Conservation (phyloP, 1,284 basidiomycete genomes). For the Puccinia hordei region DNA sequence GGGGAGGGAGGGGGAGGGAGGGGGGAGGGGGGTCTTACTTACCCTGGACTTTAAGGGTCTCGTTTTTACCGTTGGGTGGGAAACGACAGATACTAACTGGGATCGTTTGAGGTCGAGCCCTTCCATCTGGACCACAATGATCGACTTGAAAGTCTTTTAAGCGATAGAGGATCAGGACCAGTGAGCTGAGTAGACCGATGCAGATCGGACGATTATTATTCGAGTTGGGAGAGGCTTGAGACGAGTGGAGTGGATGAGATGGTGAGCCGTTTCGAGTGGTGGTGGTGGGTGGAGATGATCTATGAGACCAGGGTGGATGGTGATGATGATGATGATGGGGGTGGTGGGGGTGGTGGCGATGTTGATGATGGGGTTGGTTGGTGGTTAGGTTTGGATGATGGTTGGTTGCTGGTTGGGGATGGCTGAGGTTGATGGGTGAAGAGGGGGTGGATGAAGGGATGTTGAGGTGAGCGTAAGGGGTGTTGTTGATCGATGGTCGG, state of each 20-base stretch:
- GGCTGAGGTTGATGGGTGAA: conserved; percentile 17
- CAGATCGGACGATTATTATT: conserved; percentile 21
- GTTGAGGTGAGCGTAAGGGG: conserved; percentile 17
- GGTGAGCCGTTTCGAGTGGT: not conserved
- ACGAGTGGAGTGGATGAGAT: not conserved
- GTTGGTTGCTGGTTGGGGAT: too few relatives aligned
- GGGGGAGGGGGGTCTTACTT: too few relatives aligned
- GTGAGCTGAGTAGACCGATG: conserved; percentile 39
- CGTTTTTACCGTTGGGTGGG: conserved; percentile 21
- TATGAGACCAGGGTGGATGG: not conserved
- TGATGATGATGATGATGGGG: conserved; percentile 14
- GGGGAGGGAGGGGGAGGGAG: too few relatives aligned
- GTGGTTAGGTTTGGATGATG: not conserved
- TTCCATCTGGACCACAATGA: conserved; percentile 13
- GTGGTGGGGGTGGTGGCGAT: too few relatives aligned
- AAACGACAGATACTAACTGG: conserved; percentile 29
- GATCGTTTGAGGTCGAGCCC: conserved; percentile 28
- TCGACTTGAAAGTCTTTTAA: conserved; percentile 29
- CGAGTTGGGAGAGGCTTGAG: conserved; percentile 1
- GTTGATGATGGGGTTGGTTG: conserved; percentile 10
- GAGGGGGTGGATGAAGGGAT: not conserved
- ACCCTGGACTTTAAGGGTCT: conserved; percentile 36
- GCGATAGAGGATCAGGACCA: conserved; percentile 36
- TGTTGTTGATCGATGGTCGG: not conserved
- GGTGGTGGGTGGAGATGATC: not conserved